phyloP scores from a whole-genome alignment of 2,329 filamentous ascomycete species.

The Phaeophleospora eucalypticola region DNA sequence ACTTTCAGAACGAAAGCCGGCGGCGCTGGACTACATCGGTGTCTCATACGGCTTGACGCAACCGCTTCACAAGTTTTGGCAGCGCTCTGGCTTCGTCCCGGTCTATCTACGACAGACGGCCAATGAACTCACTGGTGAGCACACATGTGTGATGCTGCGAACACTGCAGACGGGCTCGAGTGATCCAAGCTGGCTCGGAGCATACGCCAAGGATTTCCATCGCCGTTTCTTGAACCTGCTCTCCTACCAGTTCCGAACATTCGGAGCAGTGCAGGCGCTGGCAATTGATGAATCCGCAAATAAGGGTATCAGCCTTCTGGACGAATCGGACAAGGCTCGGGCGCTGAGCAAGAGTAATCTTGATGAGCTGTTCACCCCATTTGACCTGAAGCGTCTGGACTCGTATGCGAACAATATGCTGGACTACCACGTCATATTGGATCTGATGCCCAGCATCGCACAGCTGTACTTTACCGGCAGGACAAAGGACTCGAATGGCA shows the following conservation, averaged over 20 bases:
- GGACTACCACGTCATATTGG: slow-evolving; percentile 95
- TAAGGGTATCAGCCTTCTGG: slow-evolving; percentile 61
- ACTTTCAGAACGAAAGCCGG: slow-evolving; percentile 74
- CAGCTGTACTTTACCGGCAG: slow-evolving; percentile 79
- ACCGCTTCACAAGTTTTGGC: slow-evolving; percentile 93
- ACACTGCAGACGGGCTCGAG: slow-evolving; percentile 59
- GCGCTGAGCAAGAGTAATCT: slow-evolving; percentile 70
- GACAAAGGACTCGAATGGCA: slow-evolving; percentile 44
- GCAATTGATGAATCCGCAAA: slow-evolving; percentile 84
- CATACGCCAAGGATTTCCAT: slow-evolving; percentile 90
- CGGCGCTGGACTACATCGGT: slow-evolving; percentile 83
- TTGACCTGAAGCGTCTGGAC: slow-evolving; percentile 90
- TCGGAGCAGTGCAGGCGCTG: slow-evolving; percentile 72
- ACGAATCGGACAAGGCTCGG: slow-evolving; percentile 47
- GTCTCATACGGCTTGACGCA: slow-evolving; percentile 91
- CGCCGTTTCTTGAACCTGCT: slow-evolving; percentile 85
- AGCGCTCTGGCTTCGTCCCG: slow-evolving; percentile 76
- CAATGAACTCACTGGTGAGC: slow-evolving; percentile 94
- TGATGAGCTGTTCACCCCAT: slow-evolving; percentile 76
- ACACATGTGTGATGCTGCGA: slow-evolving; percentile 95
- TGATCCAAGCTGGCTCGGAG: slow-evolving; percentile 80
- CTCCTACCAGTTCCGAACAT: slow-evolving; percentile 86
- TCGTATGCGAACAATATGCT: slow-evolving; percentile 96
- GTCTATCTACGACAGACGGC: slow-evolving; percentile 93
- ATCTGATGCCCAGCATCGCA: slow-evolving; percentile 80